Evolutionary conservation across 495 filamentous ascomycete species (phyloP).

Genomic region (Astrocystis sublimbata): DNA sequence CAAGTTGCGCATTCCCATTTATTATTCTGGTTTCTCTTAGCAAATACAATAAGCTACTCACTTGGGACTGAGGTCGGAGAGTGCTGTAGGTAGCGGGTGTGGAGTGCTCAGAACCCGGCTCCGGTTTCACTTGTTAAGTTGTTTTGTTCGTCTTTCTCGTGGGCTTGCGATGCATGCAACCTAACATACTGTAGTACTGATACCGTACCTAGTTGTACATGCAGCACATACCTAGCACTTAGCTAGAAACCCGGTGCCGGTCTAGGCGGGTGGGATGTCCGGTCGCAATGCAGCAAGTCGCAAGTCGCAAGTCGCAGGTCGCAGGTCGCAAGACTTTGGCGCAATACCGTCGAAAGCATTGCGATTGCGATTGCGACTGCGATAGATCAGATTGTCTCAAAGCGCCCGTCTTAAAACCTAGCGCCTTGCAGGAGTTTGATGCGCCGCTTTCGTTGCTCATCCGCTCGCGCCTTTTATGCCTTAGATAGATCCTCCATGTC

Average conservation of each 20-base stretch:
- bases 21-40: too few species aligned
- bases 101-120: not conserved
- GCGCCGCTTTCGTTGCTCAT: not conserved
- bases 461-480: not conserved
- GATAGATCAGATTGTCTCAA: too few species aligned
- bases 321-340: too few species aligned
- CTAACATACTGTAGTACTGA: too few species aligned
- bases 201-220: too few species aligned
- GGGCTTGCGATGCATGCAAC: not conserved
- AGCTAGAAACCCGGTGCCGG: not conserved
- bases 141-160: not conserved
- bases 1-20: not conserved
- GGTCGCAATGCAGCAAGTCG: constrained; percentile 12
- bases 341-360: too few species aligned
- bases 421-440: not conserved
- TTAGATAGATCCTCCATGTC: not conserved
- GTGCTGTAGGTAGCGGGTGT: too few species aligned
- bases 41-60: too few species aligned
- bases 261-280: not conserved
- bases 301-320: too few species aligned
- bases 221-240: too few species aligned
- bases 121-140: not conserved
- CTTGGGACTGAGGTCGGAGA: too few species aligned
- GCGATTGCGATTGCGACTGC: too few species aligned
- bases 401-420: not conserved